phyloP scores from a whole-genome alignment of 495 filamentous ascomycete genomes.

The Daldinia childiae region DNA sequence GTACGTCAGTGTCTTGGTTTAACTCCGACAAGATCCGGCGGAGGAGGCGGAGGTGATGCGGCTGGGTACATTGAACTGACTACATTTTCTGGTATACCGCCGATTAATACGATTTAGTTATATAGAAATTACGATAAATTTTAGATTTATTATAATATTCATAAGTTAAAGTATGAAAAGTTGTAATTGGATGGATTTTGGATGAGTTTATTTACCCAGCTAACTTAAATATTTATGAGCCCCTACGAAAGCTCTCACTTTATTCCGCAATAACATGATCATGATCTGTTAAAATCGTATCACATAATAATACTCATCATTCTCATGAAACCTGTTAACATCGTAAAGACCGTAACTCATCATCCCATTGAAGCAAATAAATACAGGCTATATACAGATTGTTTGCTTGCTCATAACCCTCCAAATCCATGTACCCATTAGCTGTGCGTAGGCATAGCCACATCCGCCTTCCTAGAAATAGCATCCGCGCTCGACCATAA shows the following conservation, averaged over 20 bases:
- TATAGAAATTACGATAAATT: neutral
- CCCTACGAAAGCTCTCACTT: too few species aligned
- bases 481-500: constrained; percentile 90
- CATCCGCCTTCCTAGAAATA: constrained; percentile 78
- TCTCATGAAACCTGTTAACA: neutral
- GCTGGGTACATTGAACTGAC: neutral
- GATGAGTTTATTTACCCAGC: too few species aligned
- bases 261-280: neutral
- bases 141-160: neutral
- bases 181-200: neutral
- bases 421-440: constrained; percentile 40
- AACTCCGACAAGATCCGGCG: constrained; percentile 4
- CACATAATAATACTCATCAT: neutral
- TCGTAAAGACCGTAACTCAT: neutral
- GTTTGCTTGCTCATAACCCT: neutral
- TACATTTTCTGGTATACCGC: neutral
- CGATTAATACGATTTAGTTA: neutral
- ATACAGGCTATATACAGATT: constrained; percentile 7
- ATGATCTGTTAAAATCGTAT: neutral
- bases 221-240: too few species aligned
- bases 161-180: neutral
- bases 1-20: neutral
- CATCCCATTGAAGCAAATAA: neutral
- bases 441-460: constrained; percentile 91
- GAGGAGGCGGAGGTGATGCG: neutral